These are phyloP conservation scores for Biancaea sappan DNA, from an alignment of 306 rosid genomes.

Conservation along the genomic window DNA sequence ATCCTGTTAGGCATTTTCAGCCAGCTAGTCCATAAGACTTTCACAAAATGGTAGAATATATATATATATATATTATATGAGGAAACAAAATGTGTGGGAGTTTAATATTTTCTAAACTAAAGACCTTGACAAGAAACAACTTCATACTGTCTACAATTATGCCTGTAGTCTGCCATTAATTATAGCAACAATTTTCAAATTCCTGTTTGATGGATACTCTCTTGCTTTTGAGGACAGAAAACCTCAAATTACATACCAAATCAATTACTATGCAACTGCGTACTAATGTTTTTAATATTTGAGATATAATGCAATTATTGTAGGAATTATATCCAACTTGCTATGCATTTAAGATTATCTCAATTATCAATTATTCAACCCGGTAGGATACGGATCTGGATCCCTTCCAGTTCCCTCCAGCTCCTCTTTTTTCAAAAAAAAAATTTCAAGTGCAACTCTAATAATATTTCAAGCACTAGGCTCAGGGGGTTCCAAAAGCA, in stretches of 20 bases:
- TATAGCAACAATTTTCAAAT: conserved; percentile 16
- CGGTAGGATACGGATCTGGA: conserved; percentile 15
- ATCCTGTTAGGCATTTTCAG: not conserved
- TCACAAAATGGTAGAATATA: not conserved
- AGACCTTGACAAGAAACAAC: conserved; percentile 1
- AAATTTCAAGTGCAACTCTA: too few relatives aligned
- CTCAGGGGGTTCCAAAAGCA: too few relatives aligned
- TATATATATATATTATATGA: too few relatives aligned
- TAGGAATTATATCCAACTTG: not conserved
- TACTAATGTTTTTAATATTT: not conserved
- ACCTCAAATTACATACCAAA: not conserved
- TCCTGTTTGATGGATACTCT: not conserved
- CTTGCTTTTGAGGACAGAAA: not conserved
- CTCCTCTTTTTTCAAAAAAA: too few relatives aligned
- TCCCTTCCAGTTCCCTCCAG: too few relatives aligned
- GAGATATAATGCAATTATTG: not conserved
- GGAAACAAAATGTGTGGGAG: conserved; percentile 26
- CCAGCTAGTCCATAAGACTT: not conserved
- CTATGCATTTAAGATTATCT: not conserved
- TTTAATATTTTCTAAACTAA: conserved; percentile 23
- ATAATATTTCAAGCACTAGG: too few relatives aligned
- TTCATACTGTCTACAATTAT: conserved; percentile 6
- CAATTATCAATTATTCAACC: conserved; percentile 17
- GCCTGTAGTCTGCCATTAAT: conserved; percentile 1
- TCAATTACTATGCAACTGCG: not conserved